Percentiles rank a stretch among this genome's conserved stretches.
phyloP scores from a whole-genome alignment of 495 filamentous ascomycete species.

The Polyplosphaeria fusca region DNA sequence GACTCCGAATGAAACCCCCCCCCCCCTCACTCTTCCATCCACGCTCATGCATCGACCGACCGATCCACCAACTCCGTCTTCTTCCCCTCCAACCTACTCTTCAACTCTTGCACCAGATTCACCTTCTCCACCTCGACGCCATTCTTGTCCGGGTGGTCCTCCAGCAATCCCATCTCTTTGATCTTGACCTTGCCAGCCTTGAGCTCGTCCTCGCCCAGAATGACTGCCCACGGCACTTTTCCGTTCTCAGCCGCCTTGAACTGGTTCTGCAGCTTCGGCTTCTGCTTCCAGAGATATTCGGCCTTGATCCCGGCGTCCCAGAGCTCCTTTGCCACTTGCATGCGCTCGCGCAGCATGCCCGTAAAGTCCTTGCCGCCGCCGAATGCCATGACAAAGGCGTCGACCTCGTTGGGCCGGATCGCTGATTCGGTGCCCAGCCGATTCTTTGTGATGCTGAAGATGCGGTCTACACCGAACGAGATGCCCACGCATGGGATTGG shows the following conservation, averaged over 20 bases:
- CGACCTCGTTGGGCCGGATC: conserved; percentile 69
- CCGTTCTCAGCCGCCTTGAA: conserved; percentile 75
- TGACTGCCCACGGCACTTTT: conserved; percentile 69
- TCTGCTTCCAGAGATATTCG: conserved; percentile 75
- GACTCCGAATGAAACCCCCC: no score
- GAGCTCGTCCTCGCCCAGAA: conserved; percentile 78
- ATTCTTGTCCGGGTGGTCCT: conserved; percentile 83
- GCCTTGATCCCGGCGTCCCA: conserved; percentile 82
- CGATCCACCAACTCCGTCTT: conserved; percentile 10
- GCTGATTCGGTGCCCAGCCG: conserved; percentile 53
- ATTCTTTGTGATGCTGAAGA: conserved; percentile 85
- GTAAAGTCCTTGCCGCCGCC: conserved; percentile 83
- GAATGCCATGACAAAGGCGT: conserved; percentile 90
- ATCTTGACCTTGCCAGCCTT: conserved; percentile 71
- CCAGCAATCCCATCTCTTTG: conserved; percentile 77
- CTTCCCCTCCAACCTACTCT: conserved; percentile 41
- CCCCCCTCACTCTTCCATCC: no score
- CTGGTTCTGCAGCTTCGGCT: conserved; percentile 73
- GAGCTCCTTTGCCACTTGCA: conserved; percentile 65
- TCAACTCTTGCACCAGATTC: conserved; percentile 62
- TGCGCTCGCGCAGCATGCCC: conserved; percentile 75
- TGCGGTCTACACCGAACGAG: conserved; percentile 92
- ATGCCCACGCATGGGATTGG: conserved; percentile 92
- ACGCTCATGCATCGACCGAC: conserved; percentile 4
- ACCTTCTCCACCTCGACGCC: conserved; percentile 65